These are phyloP conservation scores for Calonectria honghensis DNA, from an alignment of 2,329 filamentous ascomycete genomes.

Conservation along the genomic window DNA sequence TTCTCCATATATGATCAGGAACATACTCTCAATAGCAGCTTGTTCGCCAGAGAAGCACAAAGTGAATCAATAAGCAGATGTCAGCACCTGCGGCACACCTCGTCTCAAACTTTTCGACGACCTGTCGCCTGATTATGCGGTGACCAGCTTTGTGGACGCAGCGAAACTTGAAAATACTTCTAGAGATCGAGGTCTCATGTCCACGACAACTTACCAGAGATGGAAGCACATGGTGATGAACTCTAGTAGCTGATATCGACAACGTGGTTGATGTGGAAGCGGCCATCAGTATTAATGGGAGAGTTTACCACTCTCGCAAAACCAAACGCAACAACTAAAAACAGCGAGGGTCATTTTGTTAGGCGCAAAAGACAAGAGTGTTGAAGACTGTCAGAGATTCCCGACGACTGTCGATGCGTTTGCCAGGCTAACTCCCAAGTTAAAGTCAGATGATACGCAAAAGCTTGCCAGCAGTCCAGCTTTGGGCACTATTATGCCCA, in stretches of 20 bases:
- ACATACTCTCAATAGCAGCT: background rate
- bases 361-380: background rate
- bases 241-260: background rate
- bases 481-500: too few relatives aligned
- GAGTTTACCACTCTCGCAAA: background rate
- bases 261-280: background rate
- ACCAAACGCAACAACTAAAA: background rate
- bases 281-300: background rate
- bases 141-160: too few relatives aligned
- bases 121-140: background rate
- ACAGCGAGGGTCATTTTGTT: background rate
- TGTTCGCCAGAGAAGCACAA: background rate
- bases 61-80: background rate
- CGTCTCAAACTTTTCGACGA: background rate
- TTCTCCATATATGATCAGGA: accelerated
- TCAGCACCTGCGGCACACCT: background rate
- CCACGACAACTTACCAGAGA: background rate
- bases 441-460: background rate
- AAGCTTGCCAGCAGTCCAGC: background rate
- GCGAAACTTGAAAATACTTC: background rate
- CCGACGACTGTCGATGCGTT: background rate
- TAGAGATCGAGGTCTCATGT: background rate
- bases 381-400: background rate
- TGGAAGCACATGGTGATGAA: background rate
- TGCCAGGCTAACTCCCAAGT: background rate